Conservation (phyloP, 257 asterid species). For the Solanum boliviense region DNA sequence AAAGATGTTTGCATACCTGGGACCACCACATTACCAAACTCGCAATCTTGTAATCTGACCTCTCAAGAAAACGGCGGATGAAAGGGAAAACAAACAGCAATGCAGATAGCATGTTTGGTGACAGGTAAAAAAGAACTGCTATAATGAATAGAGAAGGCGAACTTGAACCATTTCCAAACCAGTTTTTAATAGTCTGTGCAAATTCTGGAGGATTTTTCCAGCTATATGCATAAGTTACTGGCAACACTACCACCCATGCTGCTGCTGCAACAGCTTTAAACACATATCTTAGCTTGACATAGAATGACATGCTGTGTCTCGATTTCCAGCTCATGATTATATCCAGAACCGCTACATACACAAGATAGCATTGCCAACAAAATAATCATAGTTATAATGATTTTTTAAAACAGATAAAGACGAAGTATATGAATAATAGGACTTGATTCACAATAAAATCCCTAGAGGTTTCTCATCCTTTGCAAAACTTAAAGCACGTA, state of each 20-base stretch:
- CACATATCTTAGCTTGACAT: slow-evolving; percentile 83
- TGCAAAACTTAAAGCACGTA: not conserved
- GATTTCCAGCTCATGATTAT: slow-evolving; percentile 80
- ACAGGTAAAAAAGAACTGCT: slow-evolving; percentile 71
- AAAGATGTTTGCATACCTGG: slow-evolving; percentile 44
- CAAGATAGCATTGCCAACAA: not conserved
- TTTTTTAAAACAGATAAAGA: not conserved
- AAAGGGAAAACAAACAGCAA: slow-evolving; percentile 69
- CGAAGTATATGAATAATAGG: not conserved
- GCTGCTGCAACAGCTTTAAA: slow-evolving; percentile 72
- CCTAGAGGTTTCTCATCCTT: not conserved
- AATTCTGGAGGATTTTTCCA: slow-evolving; percentile 70
- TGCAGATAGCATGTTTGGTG: slow-evolving; percentile 91
- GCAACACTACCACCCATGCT: slow-evolving; percentile 77
- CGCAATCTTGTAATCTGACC: slow-evolving; percentile 72
- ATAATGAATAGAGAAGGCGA: slow-evolving; percentile 74
- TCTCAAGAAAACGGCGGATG: slow-evolving; percentile 78
- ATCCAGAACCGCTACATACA: slow-evolving; percentile 70
- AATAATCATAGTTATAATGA: not conserved
- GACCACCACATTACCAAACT: slow-evolving; percentile 99
- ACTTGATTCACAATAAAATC: not conserved
- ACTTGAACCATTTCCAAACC: slow-evolving; percentile 72
- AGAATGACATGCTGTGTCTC: slow-evolving; percentile 70
- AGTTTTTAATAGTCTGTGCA: slow-evolving; percentile 61
- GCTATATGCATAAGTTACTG: slow-evolving; percentile 90